Evolutionary conservation across 1,139 yeast species (phyloP).

Genomic region (Spathaspora jeffriesii): DNA sequence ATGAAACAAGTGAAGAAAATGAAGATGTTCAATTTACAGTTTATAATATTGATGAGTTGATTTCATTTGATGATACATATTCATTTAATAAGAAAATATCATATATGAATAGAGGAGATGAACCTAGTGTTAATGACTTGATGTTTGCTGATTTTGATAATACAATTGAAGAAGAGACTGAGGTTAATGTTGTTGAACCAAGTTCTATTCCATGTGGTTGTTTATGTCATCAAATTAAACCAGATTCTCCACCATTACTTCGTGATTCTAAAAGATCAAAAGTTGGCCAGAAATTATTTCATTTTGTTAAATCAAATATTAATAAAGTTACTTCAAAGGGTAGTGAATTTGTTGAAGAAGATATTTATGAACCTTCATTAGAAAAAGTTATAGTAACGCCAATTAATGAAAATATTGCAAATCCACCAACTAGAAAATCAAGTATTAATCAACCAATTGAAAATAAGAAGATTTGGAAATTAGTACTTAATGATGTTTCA

Average conservation of each 20-base stretch:
- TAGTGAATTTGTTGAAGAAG: conserved; percentile 2
- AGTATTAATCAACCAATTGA: background rate
- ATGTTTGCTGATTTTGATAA: background rate
- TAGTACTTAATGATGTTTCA: conserved; percentile 47
- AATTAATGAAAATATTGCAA: background rate
- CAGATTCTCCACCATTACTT: background rate
- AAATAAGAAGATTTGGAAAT: conserved; percentile 30
- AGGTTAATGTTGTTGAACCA: conserved; percentile 1
- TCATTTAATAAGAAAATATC: background rate
- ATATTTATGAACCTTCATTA: background rate
- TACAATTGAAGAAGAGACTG: background rate
- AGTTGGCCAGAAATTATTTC: conserved; percentile 9
- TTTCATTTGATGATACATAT: conserved; percentile 3
- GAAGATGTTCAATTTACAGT: conserved; percentile 1
- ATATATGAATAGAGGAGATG: background rate
- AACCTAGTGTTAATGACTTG: background rate
- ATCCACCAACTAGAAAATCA: background rate
- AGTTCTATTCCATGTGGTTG: conserved; percentile 9
- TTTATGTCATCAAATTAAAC: conserved; percentile 8
- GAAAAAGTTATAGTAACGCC: background rate
- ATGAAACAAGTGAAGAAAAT: background rate
- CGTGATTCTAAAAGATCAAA: conserved; percentile 1
- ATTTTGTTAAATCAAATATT: conserved; percentile 9
- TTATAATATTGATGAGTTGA: conserved; percentile 5
- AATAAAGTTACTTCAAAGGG: conserved; percentile 7